Evolutionary conservation across 306 rosid species (phyloP), one percentile per base, ranked within the genome.

Genomic region (Prunus kanzakura): DNA sequence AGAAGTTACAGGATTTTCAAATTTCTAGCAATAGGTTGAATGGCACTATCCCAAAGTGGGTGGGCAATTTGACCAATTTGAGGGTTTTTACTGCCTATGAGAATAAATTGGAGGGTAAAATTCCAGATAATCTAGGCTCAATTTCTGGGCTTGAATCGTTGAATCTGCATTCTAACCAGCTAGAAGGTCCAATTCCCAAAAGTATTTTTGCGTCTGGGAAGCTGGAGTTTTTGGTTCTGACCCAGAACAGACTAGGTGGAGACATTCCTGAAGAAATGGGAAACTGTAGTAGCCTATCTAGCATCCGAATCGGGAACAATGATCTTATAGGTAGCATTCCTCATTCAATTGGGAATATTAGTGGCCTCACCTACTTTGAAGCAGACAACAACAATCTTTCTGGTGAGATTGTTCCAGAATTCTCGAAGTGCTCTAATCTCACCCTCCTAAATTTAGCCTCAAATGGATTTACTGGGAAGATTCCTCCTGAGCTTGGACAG

Each of bases 321-420:
- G 61, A 73, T 56, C 84, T 88, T 29, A 52, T 71, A 55, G 91
- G 91, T n/a, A 64, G 56, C 76, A 65, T 88, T 79, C 91, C 92
- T 35, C 80, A 64, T 20, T 61, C 88, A 25, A 87, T 88, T 72
- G 98, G 97, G 71, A 92, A 92, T 81, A 82, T 92, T 71, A 96
- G 92, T 81, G 82, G 99, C 86, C 96, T 96, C 38, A 91, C 99
- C 41, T 96, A 96, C 90, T 96, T 96, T 77, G 99, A 96, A 85
- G 99, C 94, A 2, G 96, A 96, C 75, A 83, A 86, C 29, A 96
- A 92, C 82, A 85, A 91, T 79, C 93, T 96, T 72, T 96, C 98
- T 29, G 98, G 97, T 43, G 89, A 87, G 80, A 15, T 96, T 69
- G 88, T 79, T 27, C 54, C 96, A 1, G 89, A 91, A 67, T 89